These are phyloP conservation scores for Xylaria hypoxylon DNA, from an alignment of 2,329 filamentous ascomycete genomes.

Conservation along the genomic window DNA sequence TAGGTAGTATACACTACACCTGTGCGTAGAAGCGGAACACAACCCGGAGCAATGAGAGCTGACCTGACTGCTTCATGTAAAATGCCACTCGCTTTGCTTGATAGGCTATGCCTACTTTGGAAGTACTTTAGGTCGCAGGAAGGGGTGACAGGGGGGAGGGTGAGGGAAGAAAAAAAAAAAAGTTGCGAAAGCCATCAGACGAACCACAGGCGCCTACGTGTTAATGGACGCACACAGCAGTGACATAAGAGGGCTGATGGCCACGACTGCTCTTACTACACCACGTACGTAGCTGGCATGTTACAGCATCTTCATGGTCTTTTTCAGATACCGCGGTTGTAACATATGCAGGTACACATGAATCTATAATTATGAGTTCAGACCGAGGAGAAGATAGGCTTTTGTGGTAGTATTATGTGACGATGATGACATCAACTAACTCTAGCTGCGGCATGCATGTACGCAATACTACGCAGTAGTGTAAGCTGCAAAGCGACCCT, in stretches of 20 bases:
- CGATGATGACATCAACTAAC: constrained; percentile 38
- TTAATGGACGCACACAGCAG: constrained; percentile 39
- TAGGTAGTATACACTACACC: constrained; percentile 5
- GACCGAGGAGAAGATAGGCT: constrained; percentile 7
- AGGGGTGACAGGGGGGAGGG: constrained; percentile 24
- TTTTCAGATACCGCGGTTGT: constrained; percentile 15
- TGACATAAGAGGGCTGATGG: constrained; percentile 36
- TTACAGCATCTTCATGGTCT: constrained; percentile 22
- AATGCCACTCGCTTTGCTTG: constrained; percentile 10
- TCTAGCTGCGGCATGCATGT: constrained; percentile 16
- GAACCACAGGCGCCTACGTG: constrained; percentile 40
- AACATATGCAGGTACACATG: constrained; percentile 27
- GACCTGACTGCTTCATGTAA: neutral
- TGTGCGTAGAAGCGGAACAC: neutral
- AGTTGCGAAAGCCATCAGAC: constrained; percentile 30
- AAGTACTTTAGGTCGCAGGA: constrained; percentile 37
- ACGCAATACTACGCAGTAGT: constrained; percentile 20
- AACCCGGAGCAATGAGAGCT: constrained; percentile 19
- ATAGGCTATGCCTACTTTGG: constrained; percentile 31
- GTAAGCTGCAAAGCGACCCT: constrained; percentile 31
- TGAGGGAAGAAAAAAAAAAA: constrained; percentile 19
- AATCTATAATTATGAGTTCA: constrained; percentile 25
- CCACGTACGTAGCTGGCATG: constrained; percentile 35
- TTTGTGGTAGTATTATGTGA: constrained; percentile 29
- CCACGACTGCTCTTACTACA: constrained; percentile 36